Conservation (phyloP, 441 rosid species). For the Macaranga tanarius region DNA sequence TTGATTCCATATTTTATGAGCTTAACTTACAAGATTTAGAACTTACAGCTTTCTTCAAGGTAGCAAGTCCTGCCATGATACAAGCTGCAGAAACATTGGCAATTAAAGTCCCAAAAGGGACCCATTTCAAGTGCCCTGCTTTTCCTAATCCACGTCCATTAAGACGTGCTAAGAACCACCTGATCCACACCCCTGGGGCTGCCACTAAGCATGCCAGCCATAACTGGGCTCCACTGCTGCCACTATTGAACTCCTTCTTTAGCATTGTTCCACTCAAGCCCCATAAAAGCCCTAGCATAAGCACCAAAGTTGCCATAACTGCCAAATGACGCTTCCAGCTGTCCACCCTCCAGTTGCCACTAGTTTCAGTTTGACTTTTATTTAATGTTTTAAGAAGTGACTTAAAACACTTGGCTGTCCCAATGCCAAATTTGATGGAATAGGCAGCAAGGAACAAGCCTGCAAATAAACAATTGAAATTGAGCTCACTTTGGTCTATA, state of each 20-base stretch:
- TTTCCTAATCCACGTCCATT: constrained; percentile 85
- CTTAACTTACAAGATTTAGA: not conserved
- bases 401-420: constrained; percentile 77
- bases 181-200: constrained; percentile 82
- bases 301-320: constrained; percentile 39
- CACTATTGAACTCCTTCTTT: constrained; percentile 47
- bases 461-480: constrained; percentile 31
- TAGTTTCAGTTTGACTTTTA: constrained; percentile 22
- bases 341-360: constrained; percentile 42
- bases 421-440: constrained; percentile 72
- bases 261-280: constrained; percentile 47
- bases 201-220: constrained; percentile 85
- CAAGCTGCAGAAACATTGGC: constrained; percentile 82
- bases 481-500: not conserved
- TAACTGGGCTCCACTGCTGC: constrained; percentile 55
- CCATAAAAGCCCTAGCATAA: constrained; percentile 47
- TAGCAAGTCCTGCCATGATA: constrained; percentile 69
- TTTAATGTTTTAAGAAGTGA: constrained; percentile 36
- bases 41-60: constrained; percentile 59
- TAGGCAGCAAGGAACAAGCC: constrained; percentile 75
- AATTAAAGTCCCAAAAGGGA: constrained; percentile 77
- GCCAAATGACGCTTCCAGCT: constrained; percentile 41
- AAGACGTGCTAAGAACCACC: constrained; percentile 84
- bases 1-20: no score
- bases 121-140: constrained; percentile 56